Percentiles rank a stretch among this genome's conserved stretches.
Conservation (phyloP, 306 rosid species). For the Cicer arietinum region DNA sequence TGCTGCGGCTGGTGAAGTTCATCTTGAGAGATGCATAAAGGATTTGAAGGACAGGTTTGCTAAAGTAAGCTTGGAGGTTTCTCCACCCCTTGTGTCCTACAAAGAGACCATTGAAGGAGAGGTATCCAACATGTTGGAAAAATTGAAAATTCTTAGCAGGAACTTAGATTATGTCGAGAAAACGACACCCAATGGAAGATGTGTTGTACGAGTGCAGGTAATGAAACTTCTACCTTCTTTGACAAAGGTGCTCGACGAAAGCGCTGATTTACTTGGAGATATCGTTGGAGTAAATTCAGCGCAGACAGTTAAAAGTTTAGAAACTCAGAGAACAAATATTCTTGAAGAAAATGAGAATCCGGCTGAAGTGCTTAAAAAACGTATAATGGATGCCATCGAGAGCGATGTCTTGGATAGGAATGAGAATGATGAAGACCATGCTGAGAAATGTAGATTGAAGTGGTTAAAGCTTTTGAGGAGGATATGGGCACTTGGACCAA, state of each 20-base stretch:
- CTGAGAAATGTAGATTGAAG: constrained; percentile 60
- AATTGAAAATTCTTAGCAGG: constrained; percentile 57
- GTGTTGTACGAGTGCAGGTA: constrained; percentile 73
- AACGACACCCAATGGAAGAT: constrained; percentile 74
- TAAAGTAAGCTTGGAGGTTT: constrained; percentile 76
- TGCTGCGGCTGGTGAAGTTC: constrained; percentile 94
- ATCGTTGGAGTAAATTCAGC: constrained; percentile 63
- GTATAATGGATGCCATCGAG: constrained; percentile 72
- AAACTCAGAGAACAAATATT: constrained; percentile 48
- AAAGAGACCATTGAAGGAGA: constrained; percentile 89
- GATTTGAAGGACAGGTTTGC: constrained; percentile 95
- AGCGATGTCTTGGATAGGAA: constrained; percentile 52
- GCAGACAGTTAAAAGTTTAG: constrained; percentile 54
- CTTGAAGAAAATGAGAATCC: constrained; percentile 59
- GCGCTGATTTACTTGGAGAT: constrained; percentile 67
- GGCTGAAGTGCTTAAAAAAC: constrained; percentile 60
- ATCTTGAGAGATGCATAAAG: constrained; percentile 89
- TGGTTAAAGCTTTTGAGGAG: constrained; percentile 81
- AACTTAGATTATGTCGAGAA: constrained; percentile 72
- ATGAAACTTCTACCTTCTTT: constrained; percentile 76
- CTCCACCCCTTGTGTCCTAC: constrained; percentile 85
- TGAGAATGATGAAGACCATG: constrained; percentile 60
- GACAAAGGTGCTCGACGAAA: constrained; percentile 81
- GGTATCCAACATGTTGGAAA: constrained; percentile 57
- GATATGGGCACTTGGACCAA: constrained; percentile 90